Evolutionary conservation across 2,329 filamentous ascomycete genomes (phyloP).

Genomic region (Escovopsis weberi): DNA sequence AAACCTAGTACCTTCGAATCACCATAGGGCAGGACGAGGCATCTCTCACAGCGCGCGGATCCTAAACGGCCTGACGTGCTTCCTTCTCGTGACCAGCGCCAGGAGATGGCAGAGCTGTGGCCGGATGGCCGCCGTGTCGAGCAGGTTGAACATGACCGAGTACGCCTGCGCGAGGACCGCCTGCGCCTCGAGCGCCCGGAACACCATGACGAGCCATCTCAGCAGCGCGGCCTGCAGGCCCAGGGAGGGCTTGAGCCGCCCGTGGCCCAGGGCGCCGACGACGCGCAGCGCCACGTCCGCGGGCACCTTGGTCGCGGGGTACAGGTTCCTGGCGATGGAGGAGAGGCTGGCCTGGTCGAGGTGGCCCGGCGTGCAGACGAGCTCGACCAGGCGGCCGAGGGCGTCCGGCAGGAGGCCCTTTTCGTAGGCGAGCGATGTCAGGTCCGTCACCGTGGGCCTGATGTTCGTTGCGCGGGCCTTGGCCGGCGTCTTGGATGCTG

Average conservation of each 20-base stretch:
- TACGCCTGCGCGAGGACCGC: conserved; percentile 55
- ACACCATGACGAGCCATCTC: conserved; percentile 65
- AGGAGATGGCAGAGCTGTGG: conserved; percentile 60
- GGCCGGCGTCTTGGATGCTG: conserved; percentile 45
- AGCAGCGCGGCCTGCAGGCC: conserved; percentile 56
- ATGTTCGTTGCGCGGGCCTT: conserved; percentile 52
- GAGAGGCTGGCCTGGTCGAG: conserved; percentile 64
- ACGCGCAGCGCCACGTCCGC: conserved; percentile 47
- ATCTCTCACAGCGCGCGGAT: conserved; percentile 53
- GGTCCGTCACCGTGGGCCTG: conserved; percentile 47
- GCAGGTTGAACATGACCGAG: conserved; percentile 61
- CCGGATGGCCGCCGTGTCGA: conserved; percentile 64
- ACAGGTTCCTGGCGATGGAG: conserved; percentile 57
- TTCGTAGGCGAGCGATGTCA: conserved; percentile 50
- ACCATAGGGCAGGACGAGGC: too few species aligned
- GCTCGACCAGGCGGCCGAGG: conserved; percentile 48
- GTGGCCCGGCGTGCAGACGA: conserved; percentile 50
- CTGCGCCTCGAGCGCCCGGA: conserved; percentile 53
- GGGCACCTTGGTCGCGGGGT: conserved; percentile 53
- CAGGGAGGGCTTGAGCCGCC: conserved; percentile 58
- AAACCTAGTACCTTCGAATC: too few species aligned
- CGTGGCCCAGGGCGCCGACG: conserved; percentile 62
- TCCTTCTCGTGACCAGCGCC: conserved; percentile 63
- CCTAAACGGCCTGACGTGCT: conserved; percentile 70
- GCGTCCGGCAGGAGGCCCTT: conserved; percentile 48